Evolutionary conservation across 306 rosid species (phyloP), one percentile per base, ranked within the genome.

Genomic region (Quercus wislizeni): DNA sequence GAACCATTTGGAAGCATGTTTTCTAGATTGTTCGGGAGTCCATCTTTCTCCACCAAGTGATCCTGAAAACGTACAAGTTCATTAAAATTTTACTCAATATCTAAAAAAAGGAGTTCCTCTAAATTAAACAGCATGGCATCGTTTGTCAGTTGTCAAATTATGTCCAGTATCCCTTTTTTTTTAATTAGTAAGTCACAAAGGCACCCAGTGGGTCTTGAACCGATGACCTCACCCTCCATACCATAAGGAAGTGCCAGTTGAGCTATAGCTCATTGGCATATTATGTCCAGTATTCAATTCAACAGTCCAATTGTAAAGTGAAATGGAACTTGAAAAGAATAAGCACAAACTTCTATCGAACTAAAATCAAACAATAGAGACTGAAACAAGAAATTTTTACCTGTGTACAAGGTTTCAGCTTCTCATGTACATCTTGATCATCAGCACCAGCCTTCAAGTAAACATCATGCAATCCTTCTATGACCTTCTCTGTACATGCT

Each of bases 1-100:
- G 90, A 89, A 78, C 89, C 89, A 77, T 90, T 88, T 43, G 79
- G 74, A 81, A 86, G 82, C 71, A 81, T 58, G 35, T 71, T 84
- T 67, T 89, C 93, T 54, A 68, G 54, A 78, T 84, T 79, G 80
- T 80, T 81, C 12, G 84, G 74, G 75, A 74, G 71, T 67, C 83
- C 90, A 78, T 82, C 86, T 85, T 78, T 88, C 81, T 79, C 84
- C 51, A 56, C 78, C 74, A 68, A 76, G 84, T 86, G 90, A 72
- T 86, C 90, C 92, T 91, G 89, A 73, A 82, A 90, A 69, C 46
- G 81, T 10, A 75, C 67, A 76, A 79, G 74, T 69, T 79, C 80
- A 77, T 83, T 17, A 77, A 73, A 78, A 63, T n/a, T 87, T 9
- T 78, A 59, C 55, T 67, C 56, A 55, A 81, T 56, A 77, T 64